Conservation (phyloP, 2,329 filamentous ascomycete species). For the Aspergillus sp. region DNA sequence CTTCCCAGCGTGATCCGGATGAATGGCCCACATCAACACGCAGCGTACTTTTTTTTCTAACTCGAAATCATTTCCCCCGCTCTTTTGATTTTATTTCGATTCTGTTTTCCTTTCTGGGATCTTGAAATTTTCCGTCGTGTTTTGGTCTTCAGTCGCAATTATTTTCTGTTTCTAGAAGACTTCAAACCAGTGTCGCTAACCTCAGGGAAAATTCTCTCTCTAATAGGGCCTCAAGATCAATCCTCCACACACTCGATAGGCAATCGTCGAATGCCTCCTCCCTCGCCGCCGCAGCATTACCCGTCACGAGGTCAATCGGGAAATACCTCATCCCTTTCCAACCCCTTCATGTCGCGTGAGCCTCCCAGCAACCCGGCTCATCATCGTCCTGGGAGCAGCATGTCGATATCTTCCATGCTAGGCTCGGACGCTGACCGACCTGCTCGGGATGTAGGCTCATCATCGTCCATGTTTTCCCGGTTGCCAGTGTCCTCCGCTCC, state of each 20-base stretch:
- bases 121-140: neutral
- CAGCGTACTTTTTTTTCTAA: neutral
- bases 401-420: slow-evolving; percentile 74
- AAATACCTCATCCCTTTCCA: slow-evolving; percentile 39
- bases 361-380: slow-evolving; percentile 52
- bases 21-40: neutral
- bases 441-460: slow-evolving; percentile 46
- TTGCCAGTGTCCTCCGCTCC: slow-evolving; percentile 36
- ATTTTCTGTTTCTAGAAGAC: neutral
- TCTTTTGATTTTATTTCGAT: neutral
- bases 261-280: slow-evolving; percentile 51
- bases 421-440: slow-evolving; percentile 53
- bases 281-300: slow-evolving; percentile 51
- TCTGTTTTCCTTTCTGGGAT: neutral
- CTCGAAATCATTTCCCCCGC: slow-evolving; percentile 1
- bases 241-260: slow-evolving; percentile 36
- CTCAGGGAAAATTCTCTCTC: neutral
- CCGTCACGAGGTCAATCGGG: slow-evolving; percentile 41
- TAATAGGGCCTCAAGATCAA: slow-evolving; percentile 30
- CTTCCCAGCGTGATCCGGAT: slow-evolving; percentile 1
- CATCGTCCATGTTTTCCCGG: slow-evolving; percentile 50
- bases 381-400: slow-evolving; percentile 62
- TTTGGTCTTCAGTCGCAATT: neutral
- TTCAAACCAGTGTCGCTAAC: slow-evolving; percentile 9
- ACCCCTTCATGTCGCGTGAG: slow-evolving; percentile 52